Percentiles rank a stretch among this genome's conserved stretches.
Evolutionary conservation across 2,329 filamentous ascomycete species (phyloP).

Genomic region (Coleophoma crateriformis): DNA sequence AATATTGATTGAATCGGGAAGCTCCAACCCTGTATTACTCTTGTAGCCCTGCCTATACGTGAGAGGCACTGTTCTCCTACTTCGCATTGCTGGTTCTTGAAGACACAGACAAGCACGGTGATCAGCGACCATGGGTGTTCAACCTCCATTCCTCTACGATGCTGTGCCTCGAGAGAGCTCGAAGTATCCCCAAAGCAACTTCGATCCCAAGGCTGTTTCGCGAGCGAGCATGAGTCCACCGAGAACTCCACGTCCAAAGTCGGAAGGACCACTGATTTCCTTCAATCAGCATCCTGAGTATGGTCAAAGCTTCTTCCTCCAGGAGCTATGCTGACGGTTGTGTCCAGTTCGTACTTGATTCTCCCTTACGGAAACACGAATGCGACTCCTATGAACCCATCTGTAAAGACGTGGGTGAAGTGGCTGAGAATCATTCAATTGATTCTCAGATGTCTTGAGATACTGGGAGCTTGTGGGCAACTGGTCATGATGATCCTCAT

Average conservation of each 20-base stretch:
- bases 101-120: too few species aligned
- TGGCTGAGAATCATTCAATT: constrained; percentile 66
- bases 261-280: constrained; percentile 69
- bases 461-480: constrained; percentile 65
- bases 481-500: constrained; percentile 75
- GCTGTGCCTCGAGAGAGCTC: constrained; percentile 37
- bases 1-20: too few species aligned
- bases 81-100: too few species aligned
- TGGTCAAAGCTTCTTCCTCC: constrained; percentile 23
- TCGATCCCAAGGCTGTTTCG: constrained; percentile 83
- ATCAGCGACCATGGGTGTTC: constrained; percentile 41
- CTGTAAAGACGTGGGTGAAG: constrained; percentile 67
- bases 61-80: too few species aligned
- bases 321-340: constrained; percentile 7
- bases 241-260: constrained; percentile 56
- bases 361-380: constrained; percentile 56
- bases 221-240: constrained; percentile 65
- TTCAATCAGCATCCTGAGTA: constrained; percentile 88
- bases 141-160: constrained; percentile 72
- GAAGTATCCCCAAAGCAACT: constrained; percentile 49
- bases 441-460: constrained; percentile 56
- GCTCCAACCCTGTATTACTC: too few species aligned
- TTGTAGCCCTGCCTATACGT: too few species aligned
- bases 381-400: constrained; percentile 61
- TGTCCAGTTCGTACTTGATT: constrained; percentile 48